Percentiles rank a stretch among this genome's conserved stretches.
These are phyloP conservation scores for Trifolium repens DNA, from an alignment of 306 rosid genomes.

Conservation along the genomic window DNA sequence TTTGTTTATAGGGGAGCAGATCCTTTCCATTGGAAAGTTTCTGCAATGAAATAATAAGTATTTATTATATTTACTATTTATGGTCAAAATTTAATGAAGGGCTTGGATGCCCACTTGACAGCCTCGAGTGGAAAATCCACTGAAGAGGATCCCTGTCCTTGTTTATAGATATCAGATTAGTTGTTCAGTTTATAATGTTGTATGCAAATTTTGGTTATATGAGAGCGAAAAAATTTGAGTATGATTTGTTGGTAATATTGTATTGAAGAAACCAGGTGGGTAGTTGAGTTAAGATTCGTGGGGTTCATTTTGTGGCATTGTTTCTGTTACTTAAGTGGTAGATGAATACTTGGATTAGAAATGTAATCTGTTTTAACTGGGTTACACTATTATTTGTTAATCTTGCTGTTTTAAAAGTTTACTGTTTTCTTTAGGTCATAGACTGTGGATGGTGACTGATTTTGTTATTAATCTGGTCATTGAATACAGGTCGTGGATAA, in stretches of 20 bases:
- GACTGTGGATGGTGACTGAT: slow-evolving; percentile 21
- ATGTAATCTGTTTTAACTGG: background rate
- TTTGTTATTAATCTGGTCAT: slow-evolving; percentile 40
- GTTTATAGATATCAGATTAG: background rate
- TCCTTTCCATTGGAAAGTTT: too few species aligned
- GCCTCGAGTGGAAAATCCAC: too few species aligned
- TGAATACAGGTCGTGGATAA: slow-evolving; percentile 82
- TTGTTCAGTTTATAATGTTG: background rate
- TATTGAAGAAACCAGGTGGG: slow-evolving; percentile 2
- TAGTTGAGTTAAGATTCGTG: background rate
- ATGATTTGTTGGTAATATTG: background rate
- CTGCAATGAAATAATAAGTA: too few species aligned
- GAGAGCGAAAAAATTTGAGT: too few species aligned
- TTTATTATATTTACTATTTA: too few species aligned
- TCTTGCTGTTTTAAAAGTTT: background rate
- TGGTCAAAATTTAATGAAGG: too few species aligned
- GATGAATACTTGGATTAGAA: background rate
- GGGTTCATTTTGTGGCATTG: background rate
- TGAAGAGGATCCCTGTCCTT: background rate
- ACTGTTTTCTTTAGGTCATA: slow-evolving; percentile 19
- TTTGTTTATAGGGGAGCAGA: background rate
- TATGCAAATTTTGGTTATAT: slow-evolving; percentile 11
- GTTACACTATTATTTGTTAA: slow-evolving; percentile 16
- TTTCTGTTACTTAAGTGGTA: background rate
- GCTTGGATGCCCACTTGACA: too few species aligned